Evolutionary conservation across 371 early-diverging fungal species (phyloP).

Genomic region (Blastocladiella emersonii): DNA sequence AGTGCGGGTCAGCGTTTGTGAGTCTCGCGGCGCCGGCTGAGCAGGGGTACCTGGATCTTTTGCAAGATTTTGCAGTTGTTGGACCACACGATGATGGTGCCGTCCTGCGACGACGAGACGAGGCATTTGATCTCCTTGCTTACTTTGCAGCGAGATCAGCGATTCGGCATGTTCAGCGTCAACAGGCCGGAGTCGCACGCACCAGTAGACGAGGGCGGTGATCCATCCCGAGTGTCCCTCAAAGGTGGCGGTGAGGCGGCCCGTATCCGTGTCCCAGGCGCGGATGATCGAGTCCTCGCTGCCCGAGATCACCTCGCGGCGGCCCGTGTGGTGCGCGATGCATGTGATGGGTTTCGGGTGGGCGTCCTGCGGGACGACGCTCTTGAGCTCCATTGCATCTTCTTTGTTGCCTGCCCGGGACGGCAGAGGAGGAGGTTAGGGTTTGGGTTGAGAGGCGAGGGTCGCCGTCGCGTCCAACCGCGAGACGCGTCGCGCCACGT

Average conservation of each 20-base stretch:
- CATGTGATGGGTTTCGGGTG: slow-evolving; percentile 28
- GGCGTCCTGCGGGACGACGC: slow-evolving; percentile 13
- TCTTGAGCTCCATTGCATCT: background rate
- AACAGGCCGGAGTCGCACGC: background rate
- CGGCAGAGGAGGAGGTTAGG: no score
- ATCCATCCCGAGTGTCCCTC: slow-evolving; percentile 30
- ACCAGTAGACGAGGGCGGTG: slow-evolving; percentile 22
- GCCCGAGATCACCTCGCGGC: slow-evolving; percentile 27
- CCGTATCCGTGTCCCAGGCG: slow-evolving; percentile 31
- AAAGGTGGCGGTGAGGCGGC: slow-evolving; percentile 19
- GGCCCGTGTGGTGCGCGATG: slow-evolving; percentile 25
- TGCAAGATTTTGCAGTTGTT: slow-evolving; percentile 25
- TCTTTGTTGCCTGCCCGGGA: no score
- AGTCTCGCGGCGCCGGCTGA: background rate
- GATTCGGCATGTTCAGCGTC: no score
- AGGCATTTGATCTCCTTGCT: slow-evolving; percentile 28
- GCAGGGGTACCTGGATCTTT: slow-evolving; percentile 17
- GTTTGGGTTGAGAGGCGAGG: no score
- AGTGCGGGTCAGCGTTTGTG: no score
- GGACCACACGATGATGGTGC: slow-evolving; percentile 29
- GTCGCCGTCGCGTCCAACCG: no score
- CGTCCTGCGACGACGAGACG: slow-evolving; percentile 32
- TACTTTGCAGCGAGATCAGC: background rate
- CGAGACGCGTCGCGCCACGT: no score
- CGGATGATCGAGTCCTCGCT: slow-evolving; percentile 30